Percentiles rank a stretch among this genome's conserved stretches.
Conservation (phyloP, 495 filamentous ascomycete species). For the Hypoxylon fuscum region DNA sequence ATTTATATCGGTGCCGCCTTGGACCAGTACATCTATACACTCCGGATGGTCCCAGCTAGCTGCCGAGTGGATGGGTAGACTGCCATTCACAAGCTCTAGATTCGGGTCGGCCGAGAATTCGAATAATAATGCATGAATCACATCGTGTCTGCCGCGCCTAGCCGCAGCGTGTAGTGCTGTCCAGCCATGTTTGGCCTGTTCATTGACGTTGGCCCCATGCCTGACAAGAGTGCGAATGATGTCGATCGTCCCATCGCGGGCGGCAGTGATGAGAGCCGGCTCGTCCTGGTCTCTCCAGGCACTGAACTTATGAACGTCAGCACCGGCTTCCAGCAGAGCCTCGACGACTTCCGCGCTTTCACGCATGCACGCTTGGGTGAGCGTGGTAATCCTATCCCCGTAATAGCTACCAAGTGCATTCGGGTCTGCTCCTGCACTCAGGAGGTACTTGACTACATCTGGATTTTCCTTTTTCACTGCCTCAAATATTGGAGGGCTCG, state of each 20-base stretch:
- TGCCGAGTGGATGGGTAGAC: neutral
- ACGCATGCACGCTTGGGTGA: neutral
- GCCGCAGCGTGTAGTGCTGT: conserved; percentile 6
- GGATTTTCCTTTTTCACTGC: neutral
- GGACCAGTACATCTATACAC: neutral
- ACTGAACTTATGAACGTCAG: neutral
- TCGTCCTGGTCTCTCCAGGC: neutral
- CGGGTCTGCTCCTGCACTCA: neutral
- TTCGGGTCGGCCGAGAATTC: neutral
- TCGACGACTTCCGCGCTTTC: neutral
- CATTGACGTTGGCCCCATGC: conserved; percentile 4
- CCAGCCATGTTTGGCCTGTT: conserved; percentile 4
- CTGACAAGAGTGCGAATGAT: conserved; percentile 1
- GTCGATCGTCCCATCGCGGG: conserved; percentile 1
- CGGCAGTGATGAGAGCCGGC: neutral
- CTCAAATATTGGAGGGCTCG: neutral
- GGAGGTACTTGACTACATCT: neutral
- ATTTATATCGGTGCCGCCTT: neutral
- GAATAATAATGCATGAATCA: neutral
- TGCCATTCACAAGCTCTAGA: neutral
- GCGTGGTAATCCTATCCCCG: neutral
- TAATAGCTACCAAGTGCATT: neutral
- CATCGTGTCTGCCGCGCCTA: neutral
- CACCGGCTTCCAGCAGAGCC: neutral
- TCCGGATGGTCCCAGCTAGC: neutral